Conservation (phyloP, 306 rosid genomes). For the Citrullus colocynthis region DNA sequence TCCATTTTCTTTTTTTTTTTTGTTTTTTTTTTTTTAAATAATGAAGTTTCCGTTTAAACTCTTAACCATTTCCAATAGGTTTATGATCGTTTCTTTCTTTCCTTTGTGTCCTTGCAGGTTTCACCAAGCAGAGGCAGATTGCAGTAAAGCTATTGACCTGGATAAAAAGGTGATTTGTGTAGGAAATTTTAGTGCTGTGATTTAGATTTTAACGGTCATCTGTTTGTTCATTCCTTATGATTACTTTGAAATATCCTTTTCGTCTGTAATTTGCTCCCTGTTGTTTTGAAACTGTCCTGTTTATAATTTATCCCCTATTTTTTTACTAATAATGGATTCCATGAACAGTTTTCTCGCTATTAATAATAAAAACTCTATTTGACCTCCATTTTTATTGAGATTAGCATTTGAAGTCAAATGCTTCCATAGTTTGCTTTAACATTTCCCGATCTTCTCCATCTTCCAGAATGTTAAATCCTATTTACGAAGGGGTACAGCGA, state of each 20-base stretch:
- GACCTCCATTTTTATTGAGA: background rate
- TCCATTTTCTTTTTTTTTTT: background rate
- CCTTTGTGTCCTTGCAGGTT: conserved; percentile 31
- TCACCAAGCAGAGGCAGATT: conserved; percentile 78
- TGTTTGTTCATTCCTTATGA: background rate
- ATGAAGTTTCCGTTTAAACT: background rate
- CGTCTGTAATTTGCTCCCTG: background rate
- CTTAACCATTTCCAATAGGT: conserved; percentile 8
- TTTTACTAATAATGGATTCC: background rate
- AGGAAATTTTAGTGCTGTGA: background rate
- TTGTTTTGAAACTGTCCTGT: background rate
- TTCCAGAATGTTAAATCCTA: conserved; percentile 83
- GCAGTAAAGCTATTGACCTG: conserved; percentile 62
- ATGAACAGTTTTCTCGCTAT: background rate
- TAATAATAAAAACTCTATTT: background rate
- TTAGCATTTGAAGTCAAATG: background rate
- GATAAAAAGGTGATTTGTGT: conserved; percentile 68
- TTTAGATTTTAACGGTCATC: background rate
- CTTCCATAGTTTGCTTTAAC: background rate
- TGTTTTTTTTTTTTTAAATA: no score
- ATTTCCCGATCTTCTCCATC: conserved; percentile 1
- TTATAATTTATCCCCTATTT: background rate
- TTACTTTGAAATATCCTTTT: background rate
- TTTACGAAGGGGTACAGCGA: conserved; percentile 83
- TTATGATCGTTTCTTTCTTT: conserved; percentile 17